These are phyloP conservation scores for Candida nanaspora DNA, from an alignment of 805 yeast genomes.

Conservation along the genomic window DNA sequence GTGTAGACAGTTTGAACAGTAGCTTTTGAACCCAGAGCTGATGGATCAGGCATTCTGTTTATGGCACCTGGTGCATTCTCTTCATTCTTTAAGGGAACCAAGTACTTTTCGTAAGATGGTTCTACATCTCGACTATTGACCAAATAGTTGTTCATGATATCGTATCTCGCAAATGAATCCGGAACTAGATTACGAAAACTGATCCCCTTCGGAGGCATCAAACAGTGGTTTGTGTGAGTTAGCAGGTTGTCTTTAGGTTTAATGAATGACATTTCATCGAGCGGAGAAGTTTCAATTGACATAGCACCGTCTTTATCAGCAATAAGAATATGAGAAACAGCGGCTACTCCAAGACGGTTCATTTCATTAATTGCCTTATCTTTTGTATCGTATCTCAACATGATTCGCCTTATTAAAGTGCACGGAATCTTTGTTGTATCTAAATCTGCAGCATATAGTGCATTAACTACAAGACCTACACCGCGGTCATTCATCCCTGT, in stretches of 20 bases:
- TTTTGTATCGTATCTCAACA: conserved; percentile 2
- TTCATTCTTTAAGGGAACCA: conserved; percentile 3
- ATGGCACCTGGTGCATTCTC: conserved; percentile 4
- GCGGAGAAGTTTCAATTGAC: conserved; percentile 7
- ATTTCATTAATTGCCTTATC: conserved; percentile 6
- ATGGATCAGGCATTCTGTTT: conserved; percentile 3
- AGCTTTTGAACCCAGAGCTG: conserved; percentile 1
- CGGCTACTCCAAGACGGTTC: conserved; percentile 4
- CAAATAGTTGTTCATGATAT: conserved; percentile 1
- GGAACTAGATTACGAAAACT: background rate
- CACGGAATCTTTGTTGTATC: conserved; percentile 6
- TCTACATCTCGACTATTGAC: background rate
- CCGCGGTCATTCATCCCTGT: conserved; percentile 7
- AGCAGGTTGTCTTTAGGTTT: background rate
- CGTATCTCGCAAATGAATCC: conserved; percentile 3
- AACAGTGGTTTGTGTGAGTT: conserved; percentile 7
- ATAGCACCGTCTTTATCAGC: conserved; percentile 6
- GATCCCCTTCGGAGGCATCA: conserved; percentile 2
- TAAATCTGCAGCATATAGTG: conserved; percentile 5
- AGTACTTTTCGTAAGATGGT: conserved; percentile 1
- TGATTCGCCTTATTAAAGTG: conserved; percentile 5
- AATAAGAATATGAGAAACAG: conserved; percentile 4
- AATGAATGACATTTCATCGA: conserved; percentile 1
- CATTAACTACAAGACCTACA: conserved; percentile 5
- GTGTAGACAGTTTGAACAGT: conserved; percentile 5